Percentiles rank a stretch among this genome's conserved stretches.
Conservation (phyloP, 2,329 filamentous ascomycete genomes). For the Zelopaecilomyces penicillatus region DNA sequence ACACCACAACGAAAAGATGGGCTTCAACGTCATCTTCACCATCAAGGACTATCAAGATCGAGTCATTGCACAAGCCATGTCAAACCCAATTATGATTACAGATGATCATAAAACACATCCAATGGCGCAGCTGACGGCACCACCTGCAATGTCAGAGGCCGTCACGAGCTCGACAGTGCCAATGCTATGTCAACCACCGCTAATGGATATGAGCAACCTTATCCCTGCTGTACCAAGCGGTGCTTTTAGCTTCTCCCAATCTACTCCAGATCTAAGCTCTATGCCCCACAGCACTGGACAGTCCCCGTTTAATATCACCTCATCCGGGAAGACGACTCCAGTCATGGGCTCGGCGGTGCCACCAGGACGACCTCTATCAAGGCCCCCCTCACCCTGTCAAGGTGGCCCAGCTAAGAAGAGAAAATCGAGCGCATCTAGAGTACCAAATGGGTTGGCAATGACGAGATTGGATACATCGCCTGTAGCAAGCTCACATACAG, state of each 20-base stretch:
- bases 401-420: slow-evolving; percentile 70
- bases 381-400: slow-evolving; percentile 64
- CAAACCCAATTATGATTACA: slow-evolving; percentile 88
- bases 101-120: slow-evolving; percentile 90
- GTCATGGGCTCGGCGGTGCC: slow-evolving; percentile 13
- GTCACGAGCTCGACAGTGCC: slow-evolving; percentile 16
- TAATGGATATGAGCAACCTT: slow-evolving; percentile 23
- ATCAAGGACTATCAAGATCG: slow-evolving; percentile 73
- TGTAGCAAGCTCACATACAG: slow-evolving; percentile 26
- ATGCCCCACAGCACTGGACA: slow-evolving; percentile 41
- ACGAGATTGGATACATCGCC: slow-evolving; percentile 62
- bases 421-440: slow-evolving; percentile 65
- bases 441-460: slow-evolving; percentile 72
- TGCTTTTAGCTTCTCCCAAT: slow-evolving; percentile 49
- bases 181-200: slow-evolving; percentile 9
- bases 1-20: slow-evolving; percentile 87
- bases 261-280: slow-evolving; percentile 54
- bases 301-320: slow-evolving; percentile 23
- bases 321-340: slow-evolving; percentile 25
- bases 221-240: slow-evolving; percentile 25
- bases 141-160: slow-evolving; percentile 20
- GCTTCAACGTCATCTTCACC: slow-evolving; percentile 90
- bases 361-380: slow-evolving; percentile 44
- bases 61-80: slow-evolving; percentile 75
- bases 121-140: slow-evolving; percentile 19